These are phyloP conservation scores for Leccinum longicurvipes DNA, from an alignment of 768 basidiomycete species.

Conservation along the genomic window DNA sequence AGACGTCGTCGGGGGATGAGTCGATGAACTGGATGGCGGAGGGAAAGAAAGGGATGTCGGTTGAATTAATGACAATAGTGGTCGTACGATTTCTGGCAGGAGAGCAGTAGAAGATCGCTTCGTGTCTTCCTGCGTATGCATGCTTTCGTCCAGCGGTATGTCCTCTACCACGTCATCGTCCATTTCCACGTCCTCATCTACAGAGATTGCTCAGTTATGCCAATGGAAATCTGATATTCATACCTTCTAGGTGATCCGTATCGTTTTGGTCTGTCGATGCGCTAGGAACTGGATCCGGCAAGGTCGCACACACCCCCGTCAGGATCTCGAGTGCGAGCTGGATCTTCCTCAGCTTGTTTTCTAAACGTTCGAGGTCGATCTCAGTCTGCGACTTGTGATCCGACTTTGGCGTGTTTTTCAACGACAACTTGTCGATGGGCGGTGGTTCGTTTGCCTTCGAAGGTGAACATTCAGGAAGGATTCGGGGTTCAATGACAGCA, in stretches of 20 bases:
- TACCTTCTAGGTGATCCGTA: neutral
- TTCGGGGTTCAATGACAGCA: neutral
- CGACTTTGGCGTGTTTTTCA: slow-evolving; percentile 65
- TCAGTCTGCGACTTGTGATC: slow-evolving; percentile 75
- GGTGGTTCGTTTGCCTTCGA: slow-evolving; percentile 46
- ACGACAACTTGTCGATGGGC: slow-evolving; percentile 51
- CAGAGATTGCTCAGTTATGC: neutral
- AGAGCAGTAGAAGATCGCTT: slow-evolving; percentile 32
- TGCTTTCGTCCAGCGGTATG: slow-evolving; percentile 10
- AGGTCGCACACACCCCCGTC: slow-evolving; percentile 80
- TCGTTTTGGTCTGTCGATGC: neutral
- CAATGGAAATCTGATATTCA: neutral
- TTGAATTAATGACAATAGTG: slow-evolving; percentile 64
- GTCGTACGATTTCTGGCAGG: slow-evolving; percentile 61
- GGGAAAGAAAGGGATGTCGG: slow-evolving; percentile 83
- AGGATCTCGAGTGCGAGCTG: slow-evolving; percentile 86
- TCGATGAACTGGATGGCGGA: slow-evolving; percentile 61
- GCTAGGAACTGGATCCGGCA: neutral
- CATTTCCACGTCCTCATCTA: slow-evolving; percentile 13
- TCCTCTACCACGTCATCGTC: slow-evolving; percentile 6
- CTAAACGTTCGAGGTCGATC: slow-evolving; percentile 67
- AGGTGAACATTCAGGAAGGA: neutral
- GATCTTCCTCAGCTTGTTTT: slow-evolving; percentile 66
- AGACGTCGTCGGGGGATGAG: slow-evolving; percentile 87
- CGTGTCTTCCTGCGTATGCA: slow-evolving; percentile 15